Evolutionary conservation across 2,329 filamentous ascomycete species (phyloP), one percentile per base, ranked within the genome.

Genomic region (Canariomyces notabilis): DNA sequence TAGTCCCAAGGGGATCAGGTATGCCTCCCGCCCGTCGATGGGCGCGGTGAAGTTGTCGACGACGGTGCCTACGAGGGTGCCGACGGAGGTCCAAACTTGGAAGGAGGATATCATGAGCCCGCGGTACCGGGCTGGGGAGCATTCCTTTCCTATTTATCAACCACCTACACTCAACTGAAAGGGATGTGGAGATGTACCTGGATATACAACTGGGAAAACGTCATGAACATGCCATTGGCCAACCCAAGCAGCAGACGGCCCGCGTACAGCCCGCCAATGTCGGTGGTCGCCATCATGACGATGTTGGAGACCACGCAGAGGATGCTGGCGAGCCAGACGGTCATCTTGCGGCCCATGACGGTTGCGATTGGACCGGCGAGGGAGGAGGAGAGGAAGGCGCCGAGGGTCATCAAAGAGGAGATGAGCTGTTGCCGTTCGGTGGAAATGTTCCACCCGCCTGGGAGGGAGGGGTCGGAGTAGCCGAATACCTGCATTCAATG

Each of bases 221-320:
- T 77, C 74, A 78, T 76, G 56, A 77, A 72, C 54, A 76, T 70
- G 4, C 75, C 75, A 53, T 79, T 79, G 7, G 74, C 72, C 2
- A 79, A 49, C 3, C 76, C 77, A 37, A 79, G 74, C 9, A 79
- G 57, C 3, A 79, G 57, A 33, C 77, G 71, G 7, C 73, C 76
- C 11, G 69, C 67, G 46, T 80, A 79, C 5, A 80, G 67, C 1
- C 68, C 74, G 12, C 65, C 72, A 32, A 80, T 76, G 44, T 64
- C 61, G 2, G 64, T 69, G 0, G 73, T 76, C 2, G 70, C 65
- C 74, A 79, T 79, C 76, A 79, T 79, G 54, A 78, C 67, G 15
- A 76, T 63, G 51, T 78, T 78, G 6, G 75, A 64, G 2, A 74
- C 62, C 45, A 66, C 68, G 51, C 74, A 76, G 9, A 76, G 61